Percentiles rank a stretch among this genome's conserved stretches.
Conservation (phyloP, 805 yeast species). For the Monosporozyma aerobia region DNA sequence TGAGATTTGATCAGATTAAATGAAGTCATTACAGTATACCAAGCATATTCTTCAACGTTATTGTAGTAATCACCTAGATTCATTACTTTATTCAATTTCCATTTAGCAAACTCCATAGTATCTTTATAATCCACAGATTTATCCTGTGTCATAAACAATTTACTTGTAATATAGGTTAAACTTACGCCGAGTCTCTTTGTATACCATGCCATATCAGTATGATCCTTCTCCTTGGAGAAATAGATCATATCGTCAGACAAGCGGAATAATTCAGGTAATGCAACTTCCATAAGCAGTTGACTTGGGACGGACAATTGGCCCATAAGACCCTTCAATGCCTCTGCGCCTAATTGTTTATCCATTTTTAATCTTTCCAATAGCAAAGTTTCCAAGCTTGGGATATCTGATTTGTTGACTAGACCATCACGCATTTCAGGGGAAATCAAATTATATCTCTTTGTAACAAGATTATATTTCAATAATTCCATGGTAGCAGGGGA, state of each 20-base stretch:
- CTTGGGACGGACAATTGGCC: conserved; percentile 55
- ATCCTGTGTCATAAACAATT: conserved; percentile 75
- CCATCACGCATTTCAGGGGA: conserved; percentile 12
- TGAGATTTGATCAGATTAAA: conserved; percentile 64
- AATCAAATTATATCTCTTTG: conserved; percentile 38
- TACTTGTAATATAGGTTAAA: conserved; percentile 63
- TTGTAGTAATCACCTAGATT: conserved; percentile 51
- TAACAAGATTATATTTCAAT: conserved; percentile 45
- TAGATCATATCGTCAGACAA: conserved; percentile 77
- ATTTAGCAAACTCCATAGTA: conserved; percentile 58
- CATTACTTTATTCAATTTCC: conserved; percentile 45
- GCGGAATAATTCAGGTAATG: conserved; percentile 61
- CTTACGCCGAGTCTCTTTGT: conserved; percentile 69
- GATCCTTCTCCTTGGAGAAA: conserved; percentile 70
- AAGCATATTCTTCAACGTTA: conserved; percentile 65
- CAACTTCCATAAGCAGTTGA: conserved; percentile 40
- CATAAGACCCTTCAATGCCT: conserved; percentile 32
- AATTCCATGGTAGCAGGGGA: conserved; percentile 37
- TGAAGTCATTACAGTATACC: conserved; percentile 56
- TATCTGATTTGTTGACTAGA: background rate
- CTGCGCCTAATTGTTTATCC: conserved; percentile 31
- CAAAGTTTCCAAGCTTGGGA: conserved; percentile 31
- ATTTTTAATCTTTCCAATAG: conserved; percentile 40
- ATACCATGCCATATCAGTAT: conserved; percentile 79
- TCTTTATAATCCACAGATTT: conserved; percentile 42